A percentile compares a stretch with the other conserved stretches of the same genome.
Evolutionary conservation across 2,329 filamentous ascomycete species (phyloP).

Genomic region (Sclerotinia glacialis): DNA sequence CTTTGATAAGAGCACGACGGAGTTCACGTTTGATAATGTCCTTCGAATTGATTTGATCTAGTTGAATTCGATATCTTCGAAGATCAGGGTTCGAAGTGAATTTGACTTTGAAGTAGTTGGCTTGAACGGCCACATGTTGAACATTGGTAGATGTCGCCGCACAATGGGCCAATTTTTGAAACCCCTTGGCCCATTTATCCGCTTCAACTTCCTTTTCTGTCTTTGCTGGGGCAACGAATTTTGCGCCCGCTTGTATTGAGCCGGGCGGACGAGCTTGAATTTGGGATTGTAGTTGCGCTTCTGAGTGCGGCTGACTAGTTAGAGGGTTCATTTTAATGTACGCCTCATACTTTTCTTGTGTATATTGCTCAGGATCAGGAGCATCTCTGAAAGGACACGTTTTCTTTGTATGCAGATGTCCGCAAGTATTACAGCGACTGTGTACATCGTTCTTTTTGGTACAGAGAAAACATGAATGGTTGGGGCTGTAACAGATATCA

Average conservation of each 20-base stretch:
- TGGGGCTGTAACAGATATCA: background rate
- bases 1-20: background rate
- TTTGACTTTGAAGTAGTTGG: slow-evolving; percentile 35
- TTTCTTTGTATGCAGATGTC: background rate
- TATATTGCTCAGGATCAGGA: background rate
- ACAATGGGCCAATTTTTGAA: background rate
- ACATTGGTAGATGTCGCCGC: background rate
- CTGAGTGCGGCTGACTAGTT: background rate
- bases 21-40: background rate
- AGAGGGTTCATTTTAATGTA: no score
- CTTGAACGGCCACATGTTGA: slow-evolving; percentile 25
- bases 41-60: background rate
- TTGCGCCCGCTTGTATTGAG: background rate
- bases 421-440: background rate
- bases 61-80: background rate
- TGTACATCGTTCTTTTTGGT: background rate
- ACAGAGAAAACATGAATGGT: background rate
- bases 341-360: background rate
- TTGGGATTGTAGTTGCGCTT: background rate
- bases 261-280: background rate
- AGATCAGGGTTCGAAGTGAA: background rate
- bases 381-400: background rate
- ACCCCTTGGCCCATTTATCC: background rate
- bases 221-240: background rate
- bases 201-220: background rate